Base-by-base conservation (phyloP, 2,329 filamentous ascomycete genomes). In the Dactylellina haptotyla region DNA sequence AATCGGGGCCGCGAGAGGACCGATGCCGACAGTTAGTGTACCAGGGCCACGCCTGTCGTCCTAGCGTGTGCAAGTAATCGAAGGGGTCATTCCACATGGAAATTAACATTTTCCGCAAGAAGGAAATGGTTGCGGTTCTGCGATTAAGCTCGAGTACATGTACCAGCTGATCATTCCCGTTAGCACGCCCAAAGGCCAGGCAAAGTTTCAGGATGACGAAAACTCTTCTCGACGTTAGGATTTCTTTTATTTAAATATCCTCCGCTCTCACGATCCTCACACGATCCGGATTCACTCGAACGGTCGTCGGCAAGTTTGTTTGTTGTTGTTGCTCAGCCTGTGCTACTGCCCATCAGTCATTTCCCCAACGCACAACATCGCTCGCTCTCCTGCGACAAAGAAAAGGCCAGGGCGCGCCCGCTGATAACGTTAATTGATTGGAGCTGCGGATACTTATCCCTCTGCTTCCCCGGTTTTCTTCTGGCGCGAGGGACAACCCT, bases 21-120 rank as follows among this genome's bases (percentile, higher is more conserved):
- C 63, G 63, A 67, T 30, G 53, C 63, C 63, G 63, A 67, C 45
- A 41, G 0, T n/a, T n/a, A n/a, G n/a, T n/a, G n/a, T n/a, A n/a
- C n/a, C n/a, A n/a, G n/a, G n/a, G n/a, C n/a, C n/a, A n/a, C n/a
- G n/a, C n/a, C n/a, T n/a, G n/a, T n/a, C n/a, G n/a, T n/a, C n/a
- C n/a, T n/a, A n/a, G n/a, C n/a, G n/a, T n/a, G n/a, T n/a, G n/a
- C n/a, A n/a, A n/a, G n/a, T n/a, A 6, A 3, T 16, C 18, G 26
- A 26, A 16, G 30, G 32, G 23, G 14, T 16, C 23, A 57, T 51
- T 50, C 43, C 16, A 18, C 20, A n/a, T 37, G 61, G 32, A 65
- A 64, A 56, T 51, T 57, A 39, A 39, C 50, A 46, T 54, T 65
- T 65, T 65, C 20, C 53, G 5, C 8, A 14, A 50, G n/a, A 4